A percentile compares a stretch with the other conserved stretches of the same genome.
Evolutionary conservation across 2,329 filamentous ascomycete species (phyloP).

Genomic region (Arthroderma uncinatum): DNA sequence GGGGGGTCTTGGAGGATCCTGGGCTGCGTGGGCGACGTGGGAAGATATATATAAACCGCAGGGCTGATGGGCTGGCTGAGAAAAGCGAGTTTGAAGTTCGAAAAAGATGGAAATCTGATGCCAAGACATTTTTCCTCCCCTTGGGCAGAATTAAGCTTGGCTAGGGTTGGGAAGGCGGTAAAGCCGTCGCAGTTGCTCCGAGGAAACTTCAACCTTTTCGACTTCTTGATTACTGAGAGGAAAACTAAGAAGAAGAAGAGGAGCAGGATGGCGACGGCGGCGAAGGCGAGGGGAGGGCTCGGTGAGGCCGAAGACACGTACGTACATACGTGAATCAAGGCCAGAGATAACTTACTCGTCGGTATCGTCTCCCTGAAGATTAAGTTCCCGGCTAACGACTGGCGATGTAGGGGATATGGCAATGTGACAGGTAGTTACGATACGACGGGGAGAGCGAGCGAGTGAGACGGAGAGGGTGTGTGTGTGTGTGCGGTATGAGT

Average conservation of each 20-base stretch:
- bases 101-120: neutral
- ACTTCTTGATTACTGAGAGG: no score
- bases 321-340: no score
- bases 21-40: neutral
- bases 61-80: neutral
- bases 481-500: neutral
- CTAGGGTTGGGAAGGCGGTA: neutral
- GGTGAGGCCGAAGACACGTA: neutral
- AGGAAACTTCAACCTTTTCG: no score
- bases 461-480: neutral
- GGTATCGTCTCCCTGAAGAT: neutral
- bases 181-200: no score
- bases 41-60: neutral
- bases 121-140: neutral
- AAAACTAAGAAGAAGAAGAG: neutral
- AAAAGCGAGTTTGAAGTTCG: neutral
- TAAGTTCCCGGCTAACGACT: neutral
- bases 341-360: neutral
- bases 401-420: neutral
- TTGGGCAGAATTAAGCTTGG: neutral
- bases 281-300: neutral
- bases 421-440: neutral
- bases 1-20: neutral
- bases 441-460: no score
- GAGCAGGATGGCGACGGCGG: neutral